These are phyloP conservation scores for Cryptococcus sp. DNA, from an alignment of 1,284 basidiomycete species.

Conservation along the genomic window DNA sequence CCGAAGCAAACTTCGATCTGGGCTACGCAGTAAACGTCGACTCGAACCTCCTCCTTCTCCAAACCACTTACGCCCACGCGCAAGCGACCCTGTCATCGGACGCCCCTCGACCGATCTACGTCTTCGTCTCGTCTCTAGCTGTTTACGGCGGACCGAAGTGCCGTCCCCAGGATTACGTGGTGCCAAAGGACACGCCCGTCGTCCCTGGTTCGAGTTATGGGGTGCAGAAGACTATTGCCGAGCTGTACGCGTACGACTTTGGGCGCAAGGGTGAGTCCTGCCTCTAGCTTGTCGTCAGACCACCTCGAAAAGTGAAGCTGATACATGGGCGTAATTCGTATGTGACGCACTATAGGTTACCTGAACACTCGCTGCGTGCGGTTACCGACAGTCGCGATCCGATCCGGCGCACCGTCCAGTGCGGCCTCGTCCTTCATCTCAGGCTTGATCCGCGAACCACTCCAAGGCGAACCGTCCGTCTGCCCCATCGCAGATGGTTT, in stretches of 20 bases:
- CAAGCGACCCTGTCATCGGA: slow-evolving; percentile 23
- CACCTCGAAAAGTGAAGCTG: neutral
- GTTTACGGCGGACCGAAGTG: slow-evolving; percentile 66
- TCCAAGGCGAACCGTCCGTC: slow-evolving; percentile 58
- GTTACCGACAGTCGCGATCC: slow-evolving; percentile 64
- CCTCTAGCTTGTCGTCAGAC: neutral
- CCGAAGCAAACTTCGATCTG: slow-evolving; percentile 65
- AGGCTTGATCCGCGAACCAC: slow-evolving; percentile 66
- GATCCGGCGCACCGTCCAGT: slow-evolving; percentile 60
- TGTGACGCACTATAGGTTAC: slow-evolving; percentile 51
- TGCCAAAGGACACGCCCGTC: slow-evolving; percentile 58
- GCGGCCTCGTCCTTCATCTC: slow-evolving; percentile 66
- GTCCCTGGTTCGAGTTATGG: slow-evolving; percentile 65
- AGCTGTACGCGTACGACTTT: slow-evolving; percentile 66
- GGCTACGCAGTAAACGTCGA: slow-evolving; percentile 65
- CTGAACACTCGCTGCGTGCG: slow-evolving; percentile 65
- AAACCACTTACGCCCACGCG: slow-evolving; percentile 56
- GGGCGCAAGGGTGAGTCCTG: slow-evolving; percentile 55
- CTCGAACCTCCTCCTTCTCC: slow-evolving; percentile 60
- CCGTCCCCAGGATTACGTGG: slow-evolving; percentile 43
- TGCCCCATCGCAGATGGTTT: slow-evolving; percentile 58
- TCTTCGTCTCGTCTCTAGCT: slow-evolving; percentile 65
- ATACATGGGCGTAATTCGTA: neutral
- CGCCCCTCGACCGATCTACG: slow-evolving; percentile 57
- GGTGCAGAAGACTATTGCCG: slow-evolving; percentile 62